Evolutionary conservation across 2,329 filamentous ascomycete genomes (phyloP), one percentile per base, ranked within the genome.

Genomic region (Microsporum audouinii): DNA sequence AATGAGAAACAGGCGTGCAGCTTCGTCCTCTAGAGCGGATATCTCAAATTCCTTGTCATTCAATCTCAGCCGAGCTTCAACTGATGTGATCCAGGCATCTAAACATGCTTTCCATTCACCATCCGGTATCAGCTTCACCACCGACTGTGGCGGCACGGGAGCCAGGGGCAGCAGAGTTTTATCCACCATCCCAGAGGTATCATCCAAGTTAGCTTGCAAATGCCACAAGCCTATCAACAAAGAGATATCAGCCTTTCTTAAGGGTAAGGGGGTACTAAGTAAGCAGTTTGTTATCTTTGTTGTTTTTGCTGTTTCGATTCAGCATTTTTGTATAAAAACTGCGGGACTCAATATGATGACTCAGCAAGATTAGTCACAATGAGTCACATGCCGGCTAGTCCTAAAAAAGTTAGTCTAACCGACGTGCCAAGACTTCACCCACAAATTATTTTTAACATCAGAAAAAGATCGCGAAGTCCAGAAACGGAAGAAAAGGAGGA

Each of bases 101-200:
- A 95, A 76, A 71, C 88, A 90, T 36, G 82, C 79, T 65, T 87
- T 80, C 91, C 91, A 96, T 74, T 96, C 89, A 58, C 80, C 75
- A 2, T 84, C 75, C 43, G 80, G 78, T 63, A 96, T 81, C 66
- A 82, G 81, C 66, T 82, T 81, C 69, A 85, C 84, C 77, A 90
- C 84, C 60, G 78, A 77, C 38, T 82, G 76, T 63, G 86, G 81
- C 17, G 91, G 92, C 68, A 94, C 91, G 23, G 88, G 83, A 61
- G 88, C 90, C 73, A 96, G 80, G 38, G 85, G 81, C 47, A 90
- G 90, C 8, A 60, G 59, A 34, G 34, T 41, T 10, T 39, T 43
- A 29, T 36, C 55, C 34, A 57, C 34, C 51, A 55, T 55, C 14
- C 51, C 51, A 36, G 33, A 8, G 17, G 17, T 27, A 34, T 36